Evolutionary conservation across 2,329 filamentous ascomycete species (phyloP).

Genomic region (Penicillium italicum): DNA sequence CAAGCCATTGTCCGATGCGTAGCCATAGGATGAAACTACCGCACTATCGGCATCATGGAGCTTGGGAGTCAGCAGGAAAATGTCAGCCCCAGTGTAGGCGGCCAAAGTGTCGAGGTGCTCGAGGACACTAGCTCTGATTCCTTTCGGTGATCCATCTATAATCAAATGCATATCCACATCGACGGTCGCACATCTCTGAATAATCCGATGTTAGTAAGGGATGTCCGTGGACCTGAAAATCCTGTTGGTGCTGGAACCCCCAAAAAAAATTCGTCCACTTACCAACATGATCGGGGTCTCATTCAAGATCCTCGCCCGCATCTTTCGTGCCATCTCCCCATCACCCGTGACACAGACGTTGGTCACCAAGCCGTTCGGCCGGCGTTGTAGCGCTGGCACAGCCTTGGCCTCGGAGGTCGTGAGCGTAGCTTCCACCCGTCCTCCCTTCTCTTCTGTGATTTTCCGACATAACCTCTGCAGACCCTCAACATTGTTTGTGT

Average conservation of each 20-base stretch:
- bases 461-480: conserved; percentile 77
- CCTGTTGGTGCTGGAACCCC: conserved; percentile 2
- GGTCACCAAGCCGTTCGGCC: conserved; percentile 62
- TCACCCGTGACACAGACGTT: conserved; percentile 90
- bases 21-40: conserved; percentile 68
- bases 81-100: conserved; percentile 86
- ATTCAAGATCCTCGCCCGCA: conserved; percentile 83
- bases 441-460: conserved; percentile 64
- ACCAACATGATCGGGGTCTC: conserved; percentile 90
- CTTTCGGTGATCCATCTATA: conserved; percentile 66
- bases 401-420: conserved; percentile 75
- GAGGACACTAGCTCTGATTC: conserved; percentile 71
- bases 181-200: conserved; percentile 82
- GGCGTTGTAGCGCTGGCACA: conserved; percentile 47
- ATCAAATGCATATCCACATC: conserved; percentile 91
- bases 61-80: conserved; percentile 91
- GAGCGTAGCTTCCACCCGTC: conserved; percentile 79
- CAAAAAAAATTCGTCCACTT: conserved; percentile 44
- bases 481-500: conserved; percentile 78
- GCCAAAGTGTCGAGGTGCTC: conserved; percentile 85
- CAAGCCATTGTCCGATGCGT: conserved; percentile 73
- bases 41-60: conserved; percentile 72
- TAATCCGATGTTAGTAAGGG: conserved; percentile 20
- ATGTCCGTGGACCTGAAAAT: conserved; percentile 2
- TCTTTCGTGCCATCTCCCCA: conserved; percentile 82